Evolutionary conservation across 306 rosid species (phyloP), one percentile per base, ranked within the genome.

Genomic region (Sesbania bispinosa): DNA sequence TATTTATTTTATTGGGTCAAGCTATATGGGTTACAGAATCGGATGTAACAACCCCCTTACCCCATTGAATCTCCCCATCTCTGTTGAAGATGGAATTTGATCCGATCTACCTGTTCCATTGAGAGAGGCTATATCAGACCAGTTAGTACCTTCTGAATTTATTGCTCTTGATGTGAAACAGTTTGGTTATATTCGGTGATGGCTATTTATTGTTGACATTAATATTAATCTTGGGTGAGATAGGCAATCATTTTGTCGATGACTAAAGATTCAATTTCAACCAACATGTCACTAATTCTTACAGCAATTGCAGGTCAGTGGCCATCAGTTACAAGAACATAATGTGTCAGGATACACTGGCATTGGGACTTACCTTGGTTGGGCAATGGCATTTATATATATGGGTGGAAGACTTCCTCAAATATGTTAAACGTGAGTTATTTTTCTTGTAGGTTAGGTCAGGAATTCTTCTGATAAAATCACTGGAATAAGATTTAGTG

Each of bases 391-490:
- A 68, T 53, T 79, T 73, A 72, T 88, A 64, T 92, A 88, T 73
- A 82, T 88, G 85, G 83, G 97, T 23, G 97, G 96, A 76, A 86
- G 97, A 68, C 71, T 92, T 74, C 97, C 97, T 70, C 97, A 92
- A 73, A 88, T 92, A 60, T 75, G 26, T 75, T 92, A 70, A 92
- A 86, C 77, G 97, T 88, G 69, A 88, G 97, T 62, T 54, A 24
- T 29, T 26, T 58, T 69, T 43, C 47, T 30, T 18, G 36, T 35
- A 59, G 6, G 54, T 48, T 66, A 26, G 64, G 45, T 36, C 15
- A 14, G 26, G 57, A 71, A 13, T 54, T 71, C 19, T 65, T 62
- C 20, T 33, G 1, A 43, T 41, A 18, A 11, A 60, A 33, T 30
- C n/a, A n/a, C n/a, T n/a, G n/a, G n/a, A n/a, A n/a, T n/a, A n/a